A percentile compares a stretch with the other conserved stretches of the same genome.
Conservation (phyloP, 352 stramenopile species). For the Phytophthora agathidicida region DNA sequence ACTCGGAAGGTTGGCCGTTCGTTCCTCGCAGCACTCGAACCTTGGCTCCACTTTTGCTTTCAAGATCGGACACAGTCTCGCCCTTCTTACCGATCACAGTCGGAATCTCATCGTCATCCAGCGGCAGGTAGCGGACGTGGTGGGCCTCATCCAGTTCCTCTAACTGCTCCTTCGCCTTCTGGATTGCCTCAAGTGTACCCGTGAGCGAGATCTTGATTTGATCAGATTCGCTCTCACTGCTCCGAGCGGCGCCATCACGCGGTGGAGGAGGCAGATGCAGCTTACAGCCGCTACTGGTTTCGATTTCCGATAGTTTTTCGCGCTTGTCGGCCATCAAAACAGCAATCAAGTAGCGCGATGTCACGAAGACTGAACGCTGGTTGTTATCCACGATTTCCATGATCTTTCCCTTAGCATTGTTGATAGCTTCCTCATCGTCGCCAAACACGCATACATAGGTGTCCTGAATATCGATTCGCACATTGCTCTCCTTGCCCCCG, state of each 20-base stretch:
- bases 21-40: constrained; percentile 60
- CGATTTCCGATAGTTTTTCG: constrained; percentile 77
- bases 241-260: constrained; percentile 19
- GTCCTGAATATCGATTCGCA: constrained; percentile 76
- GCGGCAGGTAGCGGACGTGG: constrained; percentile 67
- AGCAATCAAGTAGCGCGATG: constrained; percentile 62
- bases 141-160: constrained; percentile 67
- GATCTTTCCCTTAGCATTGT: constrained; percentile 51
- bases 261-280: constrained; percentile 53
- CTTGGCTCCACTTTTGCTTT: constrained; percentile 66
- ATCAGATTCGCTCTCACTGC: constrained; percentile 35
- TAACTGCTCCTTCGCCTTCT: constrained; percentile 62
- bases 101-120: constrained; percentile 80
- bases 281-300: constrained; percentile 61
- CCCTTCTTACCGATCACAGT: constrained; percentile 84
- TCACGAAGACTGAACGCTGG: constrained; percentile 71
- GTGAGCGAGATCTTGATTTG: constrained; percentile 75
- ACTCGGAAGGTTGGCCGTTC: constrained; percentile 43
- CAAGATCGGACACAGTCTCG: constrained; percentile 73
- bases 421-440: constrained; percentile 57
- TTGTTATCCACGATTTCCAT: constrained; percentile 77
- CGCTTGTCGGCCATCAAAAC: constrained; percentile 77
- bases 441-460: constrained; percentile 68
- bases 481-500: constrained; percentile 48
- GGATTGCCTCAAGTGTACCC: constrained; percentile 61